These are phyloP conservation scores for Pelargonium fulgidum DNA, from an alignment of 441 rosid species.

Conservation along the genomic window DNA sequence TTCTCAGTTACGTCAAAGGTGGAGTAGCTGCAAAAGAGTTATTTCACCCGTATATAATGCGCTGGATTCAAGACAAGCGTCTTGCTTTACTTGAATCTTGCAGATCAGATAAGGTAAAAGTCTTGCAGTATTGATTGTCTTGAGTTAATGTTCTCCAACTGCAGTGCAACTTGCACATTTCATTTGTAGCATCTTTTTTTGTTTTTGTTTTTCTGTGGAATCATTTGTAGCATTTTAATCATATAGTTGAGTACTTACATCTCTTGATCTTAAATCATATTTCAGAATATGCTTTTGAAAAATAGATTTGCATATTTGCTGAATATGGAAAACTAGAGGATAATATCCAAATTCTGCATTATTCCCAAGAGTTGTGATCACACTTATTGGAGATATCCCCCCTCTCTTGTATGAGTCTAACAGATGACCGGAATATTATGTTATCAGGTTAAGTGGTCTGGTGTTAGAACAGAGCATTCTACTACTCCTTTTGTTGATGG, in stretches of 20 bases:
- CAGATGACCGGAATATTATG: constrained; percentile 14
- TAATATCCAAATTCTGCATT: constrained; percentile 2
- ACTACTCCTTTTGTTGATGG: constrained; percentile 94
- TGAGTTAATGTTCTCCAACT: not conserved
- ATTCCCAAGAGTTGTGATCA: not conserved
- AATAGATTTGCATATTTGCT: not conserved
- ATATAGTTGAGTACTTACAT: not conserved
- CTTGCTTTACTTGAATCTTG: constrained; percentile 78
- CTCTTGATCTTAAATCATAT: not conserved
- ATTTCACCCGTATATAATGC: constrained; percentile 81
- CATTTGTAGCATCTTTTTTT: too few relatives aligned
- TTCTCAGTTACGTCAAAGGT: constrained; percentile 70
- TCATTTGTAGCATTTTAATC: not conserved
- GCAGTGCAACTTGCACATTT: not conserved
- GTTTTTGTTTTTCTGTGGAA: too few relatives aligned
- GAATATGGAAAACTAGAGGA: not conserved
- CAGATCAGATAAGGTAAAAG: constrained; percentile 82
- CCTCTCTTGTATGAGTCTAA: not conserved
- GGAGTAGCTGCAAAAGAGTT: constrained; percentile 92
- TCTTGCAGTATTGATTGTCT: not conserved
- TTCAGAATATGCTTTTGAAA: not conserved
- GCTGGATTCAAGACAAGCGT: constrained; percentile 96
- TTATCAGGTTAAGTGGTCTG: constrained; percentile 90
- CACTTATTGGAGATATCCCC: not conserved
- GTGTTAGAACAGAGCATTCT: constrained; percentile 84